Base-by-base conservation (phyloP, 2,329 filamentous ascomycete species). In the Monosporascus sp. region DNA sequence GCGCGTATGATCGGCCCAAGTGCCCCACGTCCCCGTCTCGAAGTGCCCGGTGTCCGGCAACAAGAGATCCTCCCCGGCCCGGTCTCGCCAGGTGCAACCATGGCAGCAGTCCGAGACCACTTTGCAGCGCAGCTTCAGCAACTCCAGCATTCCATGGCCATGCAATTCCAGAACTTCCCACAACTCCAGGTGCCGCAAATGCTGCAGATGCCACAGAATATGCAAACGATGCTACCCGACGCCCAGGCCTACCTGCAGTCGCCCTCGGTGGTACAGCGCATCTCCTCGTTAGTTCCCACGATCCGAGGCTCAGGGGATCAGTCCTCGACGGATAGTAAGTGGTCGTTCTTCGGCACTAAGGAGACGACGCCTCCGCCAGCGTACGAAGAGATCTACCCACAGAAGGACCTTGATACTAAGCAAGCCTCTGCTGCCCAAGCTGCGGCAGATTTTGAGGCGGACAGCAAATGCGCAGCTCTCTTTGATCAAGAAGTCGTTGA, bases 361-460 rank as follows among this genome's bases (percentile, higher is more conserved):
- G 70, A 81, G 9, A 22, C 43, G 6, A 73, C 77, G 4, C 76
- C 81, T 35, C 88, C 88, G 8, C 89, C 89, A 9, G 82, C 89
- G 0, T 94, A 94, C 59, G 85, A 91, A 51, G 89, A 92, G 48
- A 81, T 94, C 27, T 94, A 85, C 67, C 89, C 88, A 2, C 72
- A 74, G 41, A 70, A 75, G 51, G 74, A 77, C 45, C 58, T 77
- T 17, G 80, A 85, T 52, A 72, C 70, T 24, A 86, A 87, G 68
- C 77, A 81, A 61, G 72, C 77, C 19, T 80, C 81, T n/a, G 81
- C 80, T 1, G 75, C 77, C 8, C 75, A 75, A 51, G 84, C 84
- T 3, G 79, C 79, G 1, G 78, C 76, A 16, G 84, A 87, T 27
- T 77, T 76, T 2, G 76, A 81, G 52, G 81, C 81, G 5, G 82